A percentile compares a stretch with the other conserved stretches of the same genome.
These are phyloP conservation scores for Darksidea phi DNA, from an alignment of 495 filamentous ascomycete species.

Conservation along the genomic window DNA sequence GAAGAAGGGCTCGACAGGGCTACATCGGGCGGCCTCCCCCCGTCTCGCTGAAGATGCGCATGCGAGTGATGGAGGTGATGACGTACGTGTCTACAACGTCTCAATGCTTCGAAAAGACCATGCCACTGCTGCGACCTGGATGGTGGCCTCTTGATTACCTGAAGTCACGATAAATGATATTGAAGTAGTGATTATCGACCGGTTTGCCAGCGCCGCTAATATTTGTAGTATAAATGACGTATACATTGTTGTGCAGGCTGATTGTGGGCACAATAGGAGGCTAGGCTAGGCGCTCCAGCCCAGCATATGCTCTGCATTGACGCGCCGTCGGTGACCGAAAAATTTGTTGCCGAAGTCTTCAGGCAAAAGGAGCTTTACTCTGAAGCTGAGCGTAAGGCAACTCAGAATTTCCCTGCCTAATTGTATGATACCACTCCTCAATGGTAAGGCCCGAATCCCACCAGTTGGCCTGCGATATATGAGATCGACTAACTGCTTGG, in stretches of 20 bases:
- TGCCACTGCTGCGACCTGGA: too few relatives aligned
- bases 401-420: not conserved
- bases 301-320: not conserved
- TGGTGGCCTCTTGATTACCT: not conserved
- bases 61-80: not conserved
- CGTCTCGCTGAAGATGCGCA: constrained; percentile 5
- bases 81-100: too few relatives aligned
- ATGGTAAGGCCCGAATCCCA: not conserved
- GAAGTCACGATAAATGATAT: not conserved
- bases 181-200: not conserved
- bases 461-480: constrained; percentile 9
- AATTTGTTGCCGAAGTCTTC: not conserved
- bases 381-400: constrained; percentile 14
- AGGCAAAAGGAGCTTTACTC: not conserved
- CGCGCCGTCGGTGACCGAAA: too few relatives aligned
- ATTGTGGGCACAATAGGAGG: not conserved
- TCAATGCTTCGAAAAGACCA: too few relatives aligned
- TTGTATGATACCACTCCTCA: not conserved
- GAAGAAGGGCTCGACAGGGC: not conserved
- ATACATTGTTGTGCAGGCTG: not conserved
- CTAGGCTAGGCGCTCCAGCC: constrained; percentile 8
- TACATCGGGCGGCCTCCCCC: not conserved
- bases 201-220: not conserved
- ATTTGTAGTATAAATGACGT: not conserved
- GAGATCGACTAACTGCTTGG: constrained; percentile 6